phyloP scores from a whole-genome alignment of 176 grass and related monocot species.

The Paspalum notatum region DNA sequence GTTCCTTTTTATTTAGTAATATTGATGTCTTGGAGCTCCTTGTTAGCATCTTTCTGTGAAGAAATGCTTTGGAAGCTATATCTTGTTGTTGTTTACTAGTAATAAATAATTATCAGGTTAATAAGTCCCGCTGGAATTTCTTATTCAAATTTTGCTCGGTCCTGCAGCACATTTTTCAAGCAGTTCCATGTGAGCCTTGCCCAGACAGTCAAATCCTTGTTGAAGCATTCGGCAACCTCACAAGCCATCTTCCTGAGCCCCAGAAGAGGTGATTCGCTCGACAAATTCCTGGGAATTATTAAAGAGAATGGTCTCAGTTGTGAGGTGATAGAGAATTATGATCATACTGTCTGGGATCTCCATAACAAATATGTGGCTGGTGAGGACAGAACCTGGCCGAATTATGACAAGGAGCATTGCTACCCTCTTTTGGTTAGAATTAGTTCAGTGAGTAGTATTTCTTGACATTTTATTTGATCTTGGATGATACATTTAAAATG shows the following conservation, averaged over 20 bases:
- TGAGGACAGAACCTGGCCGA: slow-evolving; percentile 70
- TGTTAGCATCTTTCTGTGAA: neutral
- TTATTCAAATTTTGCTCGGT: slow-evolving; percentile 13
- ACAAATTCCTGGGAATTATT: slow-evolving; percentile 65
- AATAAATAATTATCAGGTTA: neutral
- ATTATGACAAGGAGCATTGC: slow-evolving; percentile 77
- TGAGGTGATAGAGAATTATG: slow-evolving; percentile 86
- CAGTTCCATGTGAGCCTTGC: slow-evolving; percentile 75
- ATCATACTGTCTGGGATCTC: slow-evolving; percentile 68
- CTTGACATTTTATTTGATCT: slow-evolving; percentile 23
- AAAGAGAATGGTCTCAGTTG: slow-evolving; percentile 63
- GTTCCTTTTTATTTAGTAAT: slow-evolving; percentile 13
- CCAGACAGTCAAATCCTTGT: slow-evolving; percentile 48
- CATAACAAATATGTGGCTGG: slow-evolving; percentile 59
- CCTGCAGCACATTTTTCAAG: slow-evolving; percentile 86
- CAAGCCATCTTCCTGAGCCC: slow-evolving; percentile 86
- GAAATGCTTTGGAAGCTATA: slow-evolving; percentile 15
- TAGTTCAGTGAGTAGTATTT: slow-evolving; percentile 13
- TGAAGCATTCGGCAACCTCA: slow-evolving; percentile 65
- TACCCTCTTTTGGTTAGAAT: slow-evolving; percentile 86
- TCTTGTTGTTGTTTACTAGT: neutral
- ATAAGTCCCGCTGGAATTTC: neutral
- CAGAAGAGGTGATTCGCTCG: slow-evolving; percentile 86
- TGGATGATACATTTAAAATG: slow-evolving; percentile 31
- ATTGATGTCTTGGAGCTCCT: neutral